phyloP scores from a whole-genome alignment of 2,329 filamentous ascomycete genomes.

The Xylariaceae sp. region DNA sequence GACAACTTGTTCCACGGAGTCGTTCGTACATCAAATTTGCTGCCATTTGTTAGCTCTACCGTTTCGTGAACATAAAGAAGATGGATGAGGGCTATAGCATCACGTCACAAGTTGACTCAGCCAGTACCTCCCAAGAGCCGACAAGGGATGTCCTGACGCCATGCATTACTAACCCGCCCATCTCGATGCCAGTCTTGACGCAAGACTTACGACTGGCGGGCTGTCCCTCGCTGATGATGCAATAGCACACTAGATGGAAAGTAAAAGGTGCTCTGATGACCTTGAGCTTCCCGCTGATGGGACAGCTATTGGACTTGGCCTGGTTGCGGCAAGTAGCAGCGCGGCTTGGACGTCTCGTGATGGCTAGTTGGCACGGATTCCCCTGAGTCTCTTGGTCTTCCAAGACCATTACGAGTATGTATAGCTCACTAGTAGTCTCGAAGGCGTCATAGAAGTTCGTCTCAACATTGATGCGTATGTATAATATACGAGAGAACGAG shows the following conservation, averaged over 20 bases:
- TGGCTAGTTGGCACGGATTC: not conserved
- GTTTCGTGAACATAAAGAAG: no score
- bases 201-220: not conserved
- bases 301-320: no score
- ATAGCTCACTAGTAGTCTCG: not conserved
- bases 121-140: not conserved
- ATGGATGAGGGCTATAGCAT: no score
- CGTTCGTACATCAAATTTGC: no score
- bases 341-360: not conserved
- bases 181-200: conserved; percentile 2
- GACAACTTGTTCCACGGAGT: no score
- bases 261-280: not conserved
- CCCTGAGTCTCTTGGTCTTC: not conserved
- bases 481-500: not conserved
- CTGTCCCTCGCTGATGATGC: not conserved
- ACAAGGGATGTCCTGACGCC: not conserved
- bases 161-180: not conserved
- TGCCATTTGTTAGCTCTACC: no score
- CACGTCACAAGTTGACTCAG: not conserved
- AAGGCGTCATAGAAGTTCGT: conserved; percentile 6
- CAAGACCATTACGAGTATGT: no score
- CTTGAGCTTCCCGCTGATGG: not conserved
- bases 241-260: not conserved
- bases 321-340: not conserved
- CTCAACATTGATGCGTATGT: no score